These are phyloP conservation scores for Austroboletus rostrupii DNA, from an alignment of 1,284 basidiomycete species.

Conservation along the genomic window DNA sequence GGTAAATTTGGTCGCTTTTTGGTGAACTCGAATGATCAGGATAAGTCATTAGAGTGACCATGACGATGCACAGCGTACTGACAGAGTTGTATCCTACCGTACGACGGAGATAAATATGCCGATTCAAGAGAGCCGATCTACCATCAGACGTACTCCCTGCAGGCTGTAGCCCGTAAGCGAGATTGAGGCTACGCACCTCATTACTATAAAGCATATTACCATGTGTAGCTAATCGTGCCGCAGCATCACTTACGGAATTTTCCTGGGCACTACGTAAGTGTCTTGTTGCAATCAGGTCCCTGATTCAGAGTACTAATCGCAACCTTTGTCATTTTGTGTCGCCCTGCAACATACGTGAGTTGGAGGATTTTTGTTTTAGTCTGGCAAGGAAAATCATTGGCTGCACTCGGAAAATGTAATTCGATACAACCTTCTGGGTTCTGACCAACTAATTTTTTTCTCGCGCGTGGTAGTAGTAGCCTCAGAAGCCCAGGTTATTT, in stretches of 20 bases:
- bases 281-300: background rate
- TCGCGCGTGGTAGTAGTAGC: too few species aligned
- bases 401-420: too few species aligned
- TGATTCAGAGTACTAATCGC: background rate
- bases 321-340: too few species aligned
- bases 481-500: too few species aligned
- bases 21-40: slow-evolving; percentile 1
- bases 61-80: slow-evolving; percentile 15
- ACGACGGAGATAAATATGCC: background rate
- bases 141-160: background rate
- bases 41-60: slow-evolving; percentile 2
- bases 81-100: background rate
- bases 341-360: too few species aligned
- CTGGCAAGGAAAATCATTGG: too few species aligned
- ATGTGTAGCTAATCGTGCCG: background rate
- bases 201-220: background rate
- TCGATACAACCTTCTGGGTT: too few species aligned
- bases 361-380: too few species aligned
- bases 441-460: too few species aligned
- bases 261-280: background rate
- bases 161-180: background rate
- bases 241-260: too few species aligned
- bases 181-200: background rate
- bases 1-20: slow-evolving; percentile 8
- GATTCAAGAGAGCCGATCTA: background rate